phyloP scores from a whole-genome alignment of 495 filamentous ascomycete genomes.

The Podospora conica region DNA sequence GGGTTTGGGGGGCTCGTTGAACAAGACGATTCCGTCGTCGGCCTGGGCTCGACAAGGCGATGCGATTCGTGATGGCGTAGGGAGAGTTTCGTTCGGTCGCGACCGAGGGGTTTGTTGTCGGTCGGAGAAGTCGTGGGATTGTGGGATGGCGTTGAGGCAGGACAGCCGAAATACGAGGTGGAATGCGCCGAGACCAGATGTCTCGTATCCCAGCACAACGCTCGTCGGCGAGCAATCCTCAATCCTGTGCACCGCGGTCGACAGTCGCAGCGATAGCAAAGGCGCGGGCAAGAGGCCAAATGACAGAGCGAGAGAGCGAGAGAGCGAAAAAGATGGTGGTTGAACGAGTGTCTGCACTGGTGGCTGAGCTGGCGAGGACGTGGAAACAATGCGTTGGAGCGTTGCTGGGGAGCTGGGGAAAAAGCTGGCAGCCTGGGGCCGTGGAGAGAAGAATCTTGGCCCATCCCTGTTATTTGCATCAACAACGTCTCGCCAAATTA shows the following conservation, averaged over 20 bases:
- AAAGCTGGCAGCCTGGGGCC: conserved; percentile 18
- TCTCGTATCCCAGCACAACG: conserved; percentile 4
- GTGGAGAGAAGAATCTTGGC: neutral
- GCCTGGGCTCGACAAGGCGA: neutral
- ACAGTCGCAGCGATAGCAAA: neutral
- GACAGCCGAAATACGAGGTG: neutral
- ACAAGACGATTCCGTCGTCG: neutral
- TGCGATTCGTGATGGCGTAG: neutral
- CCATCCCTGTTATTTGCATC: conserved; percentile 3
- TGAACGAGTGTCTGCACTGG: conserved; percentile 20
- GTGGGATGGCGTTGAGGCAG: neutral
- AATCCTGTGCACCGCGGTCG: neutral
- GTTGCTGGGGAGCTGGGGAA: conserved; percentile 27
- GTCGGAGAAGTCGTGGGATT: neutral
- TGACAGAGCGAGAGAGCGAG: neutral
- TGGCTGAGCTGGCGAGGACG: conserved; percentile 11
- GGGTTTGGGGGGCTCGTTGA: neutral
- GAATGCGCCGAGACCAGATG: conserved; percentile 8
- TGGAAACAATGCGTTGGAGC: conserved; percentile 2
- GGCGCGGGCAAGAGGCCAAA: neutral
- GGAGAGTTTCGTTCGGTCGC: neutral
- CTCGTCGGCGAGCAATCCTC: neutral
- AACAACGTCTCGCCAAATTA: conserved; percentile 26
- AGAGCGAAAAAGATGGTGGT: neutral
- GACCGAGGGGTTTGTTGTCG: neutral